These are phyloP conservation scores for Saprolegnia parasitica DNA, from an alignment of 352 stramenopile species.

Conservation along the genomic window DNA sequence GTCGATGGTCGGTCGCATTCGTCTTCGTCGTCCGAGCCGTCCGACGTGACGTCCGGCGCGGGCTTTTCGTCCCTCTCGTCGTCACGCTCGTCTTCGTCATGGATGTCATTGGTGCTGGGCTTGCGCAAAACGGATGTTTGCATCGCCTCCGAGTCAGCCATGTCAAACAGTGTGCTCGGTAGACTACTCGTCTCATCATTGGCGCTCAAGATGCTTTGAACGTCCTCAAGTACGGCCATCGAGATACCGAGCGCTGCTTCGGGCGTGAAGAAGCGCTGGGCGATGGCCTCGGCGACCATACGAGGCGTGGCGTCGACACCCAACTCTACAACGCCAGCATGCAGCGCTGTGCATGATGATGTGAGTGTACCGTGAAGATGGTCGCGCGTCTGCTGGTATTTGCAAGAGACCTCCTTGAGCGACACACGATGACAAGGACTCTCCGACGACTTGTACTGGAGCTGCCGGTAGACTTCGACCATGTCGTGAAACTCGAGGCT, in stretches of 20 bases:
- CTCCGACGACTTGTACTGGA: constrained; percentile 29
- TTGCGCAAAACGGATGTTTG: constrained; percentile 30
- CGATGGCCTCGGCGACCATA: background rate
- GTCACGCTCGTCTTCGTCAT: constrained; percentile 32
- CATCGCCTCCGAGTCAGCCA: constrained; percentile 50
- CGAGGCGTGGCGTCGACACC: background rate
- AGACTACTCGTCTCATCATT: constrained; percentile 25
- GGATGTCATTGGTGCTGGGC: constrained; percentile 5
- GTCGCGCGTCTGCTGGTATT: constrained; percentile 22
- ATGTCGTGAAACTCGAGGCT: constrained; percentile 54
- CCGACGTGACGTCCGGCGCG: background rate
- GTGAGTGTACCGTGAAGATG: constrained; percentile 6
- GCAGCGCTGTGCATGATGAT: background rate
- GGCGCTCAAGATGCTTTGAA: constrained; percentile 30
- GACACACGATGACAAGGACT: background rate
- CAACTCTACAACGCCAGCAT: constrained; percentile 1
- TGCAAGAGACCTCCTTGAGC: constrained; percentile 15
- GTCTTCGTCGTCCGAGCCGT: constrained; percentile 44
- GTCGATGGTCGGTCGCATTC: constrained; percentile 21
- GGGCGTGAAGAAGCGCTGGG: background rate
- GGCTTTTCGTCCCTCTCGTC: constrained; percentile 26
- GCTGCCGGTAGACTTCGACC: constrained; percentile 46
- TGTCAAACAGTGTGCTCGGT: constrained; percentile 44
- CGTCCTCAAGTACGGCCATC: constrained; percentile 34
- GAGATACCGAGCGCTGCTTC: background rate